phyloP scores from a whole-genome alignment of 495 filamentous ascomycete genomes.

The Penicillium bovifimosum region DNA sequence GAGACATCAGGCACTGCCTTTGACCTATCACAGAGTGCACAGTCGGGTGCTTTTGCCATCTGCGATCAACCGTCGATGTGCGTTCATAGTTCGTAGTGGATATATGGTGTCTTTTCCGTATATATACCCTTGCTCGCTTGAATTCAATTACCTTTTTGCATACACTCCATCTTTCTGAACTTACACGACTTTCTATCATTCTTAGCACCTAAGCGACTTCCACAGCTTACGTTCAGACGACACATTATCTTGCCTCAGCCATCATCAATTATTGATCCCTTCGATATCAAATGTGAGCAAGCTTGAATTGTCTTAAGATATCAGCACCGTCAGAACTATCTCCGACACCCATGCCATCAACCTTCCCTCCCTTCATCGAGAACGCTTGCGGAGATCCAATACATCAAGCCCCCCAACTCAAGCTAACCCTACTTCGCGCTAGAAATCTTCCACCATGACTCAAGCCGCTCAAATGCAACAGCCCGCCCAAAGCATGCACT shows the following conservation, averaged over 20 bases:
- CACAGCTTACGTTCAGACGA: background rate
- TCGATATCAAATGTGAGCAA: background rate
- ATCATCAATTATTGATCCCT: background rate
- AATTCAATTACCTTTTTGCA: background rate
- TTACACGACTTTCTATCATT: conserved; percentile 4
- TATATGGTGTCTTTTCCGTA: conserved; percentile 1
- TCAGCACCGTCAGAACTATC: background rate
- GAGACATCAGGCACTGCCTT: background rate
- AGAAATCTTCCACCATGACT: conserved; percentile 23
- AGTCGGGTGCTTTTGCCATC: conserved; percentile 11
- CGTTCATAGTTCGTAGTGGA: conserved; percentile 16
- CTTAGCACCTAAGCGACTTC: background rate
- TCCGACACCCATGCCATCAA: background rate
- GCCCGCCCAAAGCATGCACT: conserved; percentile 9
- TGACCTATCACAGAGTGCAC: conserved; percentile 13
- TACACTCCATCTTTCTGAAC: conserved; percentile 15
- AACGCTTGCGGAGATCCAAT: too few species aligned
- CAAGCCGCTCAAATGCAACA: conserved; percentile 20
- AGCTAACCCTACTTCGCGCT: background rate
- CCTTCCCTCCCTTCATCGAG: too few species aligned
- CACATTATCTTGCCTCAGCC: background rate
- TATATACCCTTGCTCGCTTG: conserved; percentile 15
- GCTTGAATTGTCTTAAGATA: background rate
- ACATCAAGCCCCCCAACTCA: background rate
- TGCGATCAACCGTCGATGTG: conserved; percentile 7